Percentiles rank a stretch among this genome's conserved stretches.
These are phyloP conservation scores for Macrotyloma uniflorum DNA, from an alignment of 306 rosid genomes.

Conservation along the genomic window DNA sequence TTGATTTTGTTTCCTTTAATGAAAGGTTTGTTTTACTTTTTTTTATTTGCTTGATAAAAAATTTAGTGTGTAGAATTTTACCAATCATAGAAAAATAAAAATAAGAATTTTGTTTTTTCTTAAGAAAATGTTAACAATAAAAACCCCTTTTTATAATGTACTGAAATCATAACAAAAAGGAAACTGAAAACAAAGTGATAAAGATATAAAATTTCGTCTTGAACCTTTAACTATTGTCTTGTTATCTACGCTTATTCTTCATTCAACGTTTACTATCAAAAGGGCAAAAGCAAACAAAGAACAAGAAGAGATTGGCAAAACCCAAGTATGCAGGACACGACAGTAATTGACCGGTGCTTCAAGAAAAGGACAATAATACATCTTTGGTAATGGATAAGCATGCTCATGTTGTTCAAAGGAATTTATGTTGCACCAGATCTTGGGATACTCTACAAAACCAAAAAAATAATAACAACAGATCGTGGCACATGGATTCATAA, in stretches of 20 bases:
- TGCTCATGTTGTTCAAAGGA: neutral
- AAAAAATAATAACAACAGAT: neutral
- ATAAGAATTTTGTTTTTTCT: neutral
- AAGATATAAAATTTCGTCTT: neutral
- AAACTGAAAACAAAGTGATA: neutral
- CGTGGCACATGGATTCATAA: neutral
- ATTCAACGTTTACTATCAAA: slow-evolving; percentile 6
- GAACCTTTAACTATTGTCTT: slow-evolving; percentile 3
- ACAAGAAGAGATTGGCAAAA: neutral
- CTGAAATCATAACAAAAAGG: neutral
- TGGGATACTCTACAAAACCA: neutral
- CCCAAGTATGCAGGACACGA: neutral
- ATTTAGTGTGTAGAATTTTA: neutral
- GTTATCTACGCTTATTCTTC: slow-evolving; percentile 22
- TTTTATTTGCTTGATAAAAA: neutral
- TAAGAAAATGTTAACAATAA: neutral
- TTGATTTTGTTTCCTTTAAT: no score
- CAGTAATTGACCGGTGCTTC: neutral
- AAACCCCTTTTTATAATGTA: neutral
- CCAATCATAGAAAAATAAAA: neutral
- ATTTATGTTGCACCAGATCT: neutral
- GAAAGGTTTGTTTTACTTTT: no score
- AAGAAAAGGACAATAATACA: neutral
- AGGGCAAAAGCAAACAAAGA: slow-evolving; percentile 3
- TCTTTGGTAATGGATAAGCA: neutral